Conservation (phyloP, 768 basidiomycete genomes). For the Holtermannia corniformis region DNA sequence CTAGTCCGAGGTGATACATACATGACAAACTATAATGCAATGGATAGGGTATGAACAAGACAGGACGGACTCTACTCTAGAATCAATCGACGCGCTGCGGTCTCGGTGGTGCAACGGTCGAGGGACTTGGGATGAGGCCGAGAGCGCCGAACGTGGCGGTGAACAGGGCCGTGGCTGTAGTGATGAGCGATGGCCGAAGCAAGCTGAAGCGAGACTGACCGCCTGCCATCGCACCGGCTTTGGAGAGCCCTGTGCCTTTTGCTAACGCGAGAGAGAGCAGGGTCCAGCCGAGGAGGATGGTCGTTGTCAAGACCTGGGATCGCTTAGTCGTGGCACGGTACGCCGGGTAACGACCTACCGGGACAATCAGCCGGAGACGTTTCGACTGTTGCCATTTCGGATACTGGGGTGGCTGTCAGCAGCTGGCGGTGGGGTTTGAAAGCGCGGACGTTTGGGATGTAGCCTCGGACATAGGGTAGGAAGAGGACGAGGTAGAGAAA, state of each 20-base stretch:
- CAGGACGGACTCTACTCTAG: too few relatives aligned
- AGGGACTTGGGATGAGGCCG: slow-evolving; percentile 33
- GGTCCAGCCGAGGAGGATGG: slow-evolving; percentile 33
- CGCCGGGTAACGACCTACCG: slow-evolving; percentile 10
- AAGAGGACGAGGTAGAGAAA: slow-evolving; percentile 40
- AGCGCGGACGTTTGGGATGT: slow-evolving; percentile 34
- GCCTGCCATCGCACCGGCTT: neutral
- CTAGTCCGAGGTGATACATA: too few relatives aligned
- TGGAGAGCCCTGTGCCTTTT: slow-evolving; percentile 6
- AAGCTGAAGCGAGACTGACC: neutral
- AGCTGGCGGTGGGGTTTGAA: neutral
- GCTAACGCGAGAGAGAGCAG: slow-evolving; percentile 29
- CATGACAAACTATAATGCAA: too few relatives aligned
- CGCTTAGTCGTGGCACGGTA: neutral
- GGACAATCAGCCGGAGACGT: slow-evolving; percentile 29
- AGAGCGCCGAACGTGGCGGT: slow-evolving; percentile 30
- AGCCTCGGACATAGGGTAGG: slow-evolving; percentile 34
- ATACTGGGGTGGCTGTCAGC: slow-evolving; percentile 21
- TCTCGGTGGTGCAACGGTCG: slow-evolving; percentile 3
- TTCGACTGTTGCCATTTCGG: slow-evolving; percentile 37
- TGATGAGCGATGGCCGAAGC: neutral
- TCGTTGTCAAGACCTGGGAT: slow-evolving; percentile 22
- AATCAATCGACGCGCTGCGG: neutral
- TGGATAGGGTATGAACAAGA: too few relatives aligned
- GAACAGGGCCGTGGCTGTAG: slow-evolving; percentile 32